Conservation (phyloP, 805 yeast genomes). For the Lachancea kluyveri region DNA sequence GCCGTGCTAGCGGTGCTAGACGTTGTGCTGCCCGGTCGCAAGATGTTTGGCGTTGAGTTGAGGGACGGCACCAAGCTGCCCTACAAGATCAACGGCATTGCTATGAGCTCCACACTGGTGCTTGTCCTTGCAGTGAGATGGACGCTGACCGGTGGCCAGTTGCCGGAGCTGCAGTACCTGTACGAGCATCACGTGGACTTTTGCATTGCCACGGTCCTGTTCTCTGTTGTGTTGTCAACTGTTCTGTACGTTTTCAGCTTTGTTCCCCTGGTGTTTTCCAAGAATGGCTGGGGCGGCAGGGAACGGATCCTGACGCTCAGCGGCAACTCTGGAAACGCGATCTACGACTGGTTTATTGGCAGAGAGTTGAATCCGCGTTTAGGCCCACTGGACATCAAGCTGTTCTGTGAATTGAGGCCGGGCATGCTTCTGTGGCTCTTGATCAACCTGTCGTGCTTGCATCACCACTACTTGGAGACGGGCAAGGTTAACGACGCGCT, state of each 20-base stretch:
- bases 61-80: slow-evolving; percentile 68
- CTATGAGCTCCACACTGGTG: slow-evolving; percentile 40
- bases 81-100: slow-evolving; percentile 79
- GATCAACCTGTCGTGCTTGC: slow-evolving; percentile 71
- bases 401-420: slow-evolving; percentile 91
- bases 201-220: slow-evolving; percentile 54
- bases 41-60: slow-evolving; percentile 56
- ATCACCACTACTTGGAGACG: slow-evolving; percentile 61
- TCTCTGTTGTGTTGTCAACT: slow-evolving; percentile 56
- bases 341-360: slow-evolving; percentile 96
- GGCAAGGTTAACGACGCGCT: slow-evolving; percentile 69
- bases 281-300: slow-evolving; percentile 47
- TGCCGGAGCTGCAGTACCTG: slow-evolving; percentile 78
- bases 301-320: slow-evolving; percentile 77
- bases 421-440: slow-evolving; percentile 85
- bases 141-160: slow-evolving; percentile 40
- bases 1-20: slow-evolving; percentile 57
- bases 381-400: slow-evolving; percentile 79
- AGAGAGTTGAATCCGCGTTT: slow-evolving; percentile 91
- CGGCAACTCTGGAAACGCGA: slow-evolving; percentile 70
- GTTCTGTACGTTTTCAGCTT: slow-evolving; percentile 67
- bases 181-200: slow-evolving; percentile 64
- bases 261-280: slow-evolving; percentile 41
- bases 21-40: slow-evolving; percentile 57
- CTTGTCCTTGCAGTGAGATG: slow-evolving; percentile 46